Conservation (phyloP, 2,329 filamentous ascomycete genomes). For the Ceratocystiopsis minuta region DNA sequence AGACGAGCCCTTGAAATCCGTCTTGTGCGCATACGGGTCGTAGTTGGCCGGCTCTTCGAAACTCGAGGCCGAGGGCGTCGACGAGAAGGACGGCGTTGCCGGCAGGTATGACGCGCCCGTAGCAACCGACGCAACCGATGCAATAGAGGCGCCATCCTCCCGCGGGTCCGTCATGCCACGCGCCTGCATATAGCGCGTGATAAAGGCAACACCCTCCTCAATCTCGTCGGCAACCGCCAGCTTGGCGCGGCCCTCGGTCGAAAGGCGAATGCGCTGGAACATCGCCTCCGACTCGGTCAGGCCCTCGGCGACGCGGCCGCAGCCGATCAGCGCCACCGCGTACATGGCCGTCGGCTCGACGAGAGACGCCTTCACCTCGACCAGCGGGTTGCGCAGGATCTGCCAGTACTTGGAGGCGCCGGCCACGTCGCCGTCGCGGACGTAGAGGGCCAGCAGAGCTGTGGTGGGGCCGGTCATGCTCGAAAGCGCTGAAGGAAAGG, state of each 20-base stretch:
- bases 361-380: constrained; percentile 43
- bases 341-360: constrained; percentile 88
- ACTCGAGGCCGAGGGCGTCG: constrained; percentile 37
- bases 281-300: constrained; percentile 64
- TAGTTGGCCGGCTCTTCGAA: constrained; percentile 49
- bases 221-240: constrained; percentile 57
- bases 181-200: constrained; percentile 38
- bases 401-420: constrained; percentile 69
- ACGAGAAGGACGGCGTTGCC: constrained; percentile 30
- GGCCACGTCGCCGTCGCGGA: constrained; percentile 64
- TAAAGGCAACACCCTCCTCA: constrained; percentile 65
- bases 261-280: constrained; percentile 65
- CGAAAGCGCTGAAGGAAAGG: constrained; percentile 42
- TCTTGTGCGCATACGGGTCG: constrained; percentile 79
- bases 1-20: constrained; percentile 84
- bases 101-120: no score
- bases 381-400: constrained; percentile 45
- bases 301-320: constrained; percentile 68
- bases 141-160: constrained; percentile 26
- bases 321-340: constrained; percentile 68
- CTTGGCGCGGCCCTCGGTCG: constrained; percentile 23
- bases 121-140: constrained; percentile 1
- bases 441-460: constrained; percentile 70
- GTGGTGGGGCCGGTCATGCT: constrained; percentile 4
- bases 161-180: constrained; percentile 38